Conservation (phyloP, 1,139 yeast species). For the Candida sanyaensis region DNA sequence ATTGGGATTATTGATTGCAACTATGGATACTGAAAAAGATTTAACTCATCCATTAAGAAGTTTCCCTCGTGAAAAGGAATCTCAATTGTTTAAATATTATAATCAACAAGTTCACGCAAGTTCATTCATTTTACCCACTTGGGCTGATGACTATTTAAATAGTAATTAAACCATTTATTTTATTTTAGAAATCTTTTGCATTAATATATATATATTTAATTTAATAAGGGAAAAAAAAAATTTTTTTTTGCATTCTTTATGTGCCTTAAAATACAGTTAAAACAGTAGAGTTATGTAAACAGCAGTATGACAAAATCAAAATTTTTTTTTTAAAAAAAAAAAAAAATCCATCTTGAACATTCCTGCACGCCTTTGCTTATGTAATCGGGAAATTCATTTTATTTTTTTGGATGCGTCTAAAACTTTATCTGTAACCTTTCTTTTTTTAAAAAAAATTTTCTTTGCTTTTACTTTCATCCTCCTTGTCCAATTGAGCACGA, state of each 20-base stretch:
- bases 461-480: neutral
- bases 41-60: constrained; percentile 58
- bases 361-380: neutral
- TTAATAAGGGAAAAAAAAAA: too few species aligned
- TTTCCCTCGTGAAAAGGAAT: constrained; percentile 47
- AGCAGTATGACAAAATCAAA: too few species aligned
- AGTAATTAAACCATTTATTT: neutral
- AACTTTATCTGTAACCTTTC: neutral
- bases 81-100: constrained; percentile 66
- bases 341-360: too few species aligned
- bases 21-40: constrained; percentile 55
- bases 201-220: neutral
- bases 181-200: neutral
- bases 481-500: constrained; percentile 1
- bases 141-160: constrained; percentile 56
- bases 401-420: neutral
- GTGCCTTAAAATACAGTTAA: too few species aligned
- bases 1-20: constrained; percentile 82
- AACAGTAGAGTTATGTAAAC: too few species aligned
- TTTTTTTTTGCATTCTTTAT: too few species aligned
- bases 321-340: too few species aligned
- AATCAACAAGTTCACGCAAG: constrained; percentile 71
- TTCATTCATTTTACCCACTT: constrained; percentile 83
- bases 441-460: too few species aligned
- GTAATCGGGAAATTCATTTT: neutral